Percentiles rank a stretch among this genome's conserved stretches.
These are phyloP conservation scores for Protomyces macrosporus DNA, from an alignment of 1,139 yeast species.

Conservation along the genomic window DNA sequence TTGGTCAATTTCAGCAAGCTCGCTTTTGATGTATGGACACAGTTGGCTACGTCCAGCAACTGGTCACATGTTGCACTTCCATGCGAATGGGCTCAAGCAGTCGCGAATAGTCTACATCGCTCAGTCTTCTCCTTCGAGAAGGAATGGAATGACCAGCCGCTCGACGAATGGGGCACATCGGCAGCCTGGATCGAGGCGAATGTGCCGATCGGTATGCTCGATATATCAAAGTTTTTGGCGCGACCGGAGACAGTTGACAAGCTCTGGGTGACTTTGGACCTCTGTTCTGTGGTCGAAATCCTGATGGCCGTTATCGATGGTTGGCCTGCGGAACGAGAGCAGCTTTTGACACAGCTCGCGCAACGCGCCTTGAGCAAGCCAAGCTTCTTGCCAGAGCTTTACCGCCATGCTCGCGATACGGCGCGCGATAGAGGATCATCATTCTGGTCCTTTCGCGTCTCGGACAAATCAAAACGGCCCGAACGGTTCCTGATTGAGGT, in stretches of 20 bases:
- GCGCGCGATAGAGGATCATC: too few relatives aligned
- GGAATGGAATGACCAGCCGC: too few relatives aligned
- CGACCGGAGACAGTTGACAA: not conserved
- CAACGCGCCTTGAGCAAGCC: conserved; percentile 1
- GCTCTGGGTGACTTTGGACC: not conserved
- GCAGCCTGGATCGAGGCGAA: not conserved
- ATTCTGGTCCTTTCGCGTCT: not conserved
- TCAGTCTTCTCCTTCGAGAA: too few relatives aligned
- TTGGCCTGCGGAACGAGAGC: not conserved
- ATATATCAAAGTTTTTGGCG: not conserved
- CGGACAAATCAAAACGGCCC: not conserved
- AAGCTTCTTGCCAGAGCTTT: not conserved
- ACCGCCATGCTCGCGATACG: too few relatives aligned
- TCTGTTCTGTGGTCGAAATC: not conserved
- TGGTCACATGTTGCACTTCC: too few relatives aligned
- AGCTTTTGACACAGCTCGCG: not conserved
- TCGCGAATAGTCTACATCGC: too few relatives aligned
- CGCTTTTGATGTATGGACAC: too few relatives aligned
- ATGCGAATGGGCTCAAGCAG: too few relatives aligned
- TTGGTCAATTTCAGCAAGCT: too few relatives aligned
- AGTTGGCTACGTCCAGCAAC: too few relatives aligned
- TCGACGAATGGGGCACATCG: not conserved
- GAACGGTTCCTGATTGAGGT: conserved; percentile 25
- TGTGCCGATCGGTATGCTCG: too few relatives aligned
- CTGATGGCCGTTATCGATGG: not conserved